Base-by-base conservation (phyloP, 495 filamentous ascomycete species). In the Trichoderma reesei region DNA sequence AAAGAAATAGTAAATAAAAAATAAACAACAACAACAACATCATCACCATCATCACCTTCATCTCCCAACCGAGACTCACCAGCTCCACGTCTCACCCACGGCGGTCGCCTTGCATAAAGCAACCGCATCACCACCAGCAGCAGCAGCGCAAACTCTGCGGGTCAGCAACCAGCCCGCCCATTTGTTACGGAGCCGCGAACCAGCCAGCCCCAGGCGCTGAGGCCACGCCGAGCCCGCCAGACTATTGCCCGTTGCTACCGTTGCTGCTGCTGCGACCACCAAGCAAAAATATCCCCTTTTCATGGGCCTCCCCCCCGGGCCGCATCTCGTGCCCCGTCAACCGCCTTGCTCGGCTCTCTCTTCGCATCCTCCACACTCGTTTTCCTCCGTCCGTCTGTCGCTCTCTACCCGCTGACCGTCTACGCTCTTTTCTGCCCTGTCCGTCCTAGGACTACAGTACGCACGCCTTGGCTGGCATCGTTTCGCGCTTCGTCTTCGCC, bases 241-340 rank as follows among this genome's bases (percentile, higher is more conserved):
- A 16, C 44, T 18, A 18, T 34, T n/a, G 13, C 51, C n/a, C n/a
- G n/a, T n/a, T n/a, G n/a, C n/a, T n/a, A n/a, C n/a, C n/a, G n/a
- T n/a, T n/a, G n/a, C n/a, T n/a, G n/a, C n/a, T n/a, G n/a, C n/a
- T n/a, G n/a, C n/a, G n/a, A n/a, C n/a, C n/a, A n/a, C n/a, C n/a
- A n/a, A n/a, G n/a, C n/a, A n/a, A n/a, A 26, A 11, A 20, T 26
- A 33, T 26, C 51, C 51, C 51, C 34, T 56, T 56, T 56, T 56
- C 51, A 56, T 56, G 51, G 51, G 51, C 20, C 51, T 31, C 51
- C 51, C 51, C 46, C 51, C 51, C 51, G 51, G 51, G 51, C 51
- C 51, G 51, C 51, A 56, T 56, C 51, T 31, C 51, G 26, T 14
- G 26, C 20, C 51, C 51, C 20, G 20, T 13, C 51, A 56, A 56